These are phyloP conservation scores for Magnusiomyces suaveolens DNA, from an alignment of 1,139 yeast species.

Conservation along the genomic window DNA sequence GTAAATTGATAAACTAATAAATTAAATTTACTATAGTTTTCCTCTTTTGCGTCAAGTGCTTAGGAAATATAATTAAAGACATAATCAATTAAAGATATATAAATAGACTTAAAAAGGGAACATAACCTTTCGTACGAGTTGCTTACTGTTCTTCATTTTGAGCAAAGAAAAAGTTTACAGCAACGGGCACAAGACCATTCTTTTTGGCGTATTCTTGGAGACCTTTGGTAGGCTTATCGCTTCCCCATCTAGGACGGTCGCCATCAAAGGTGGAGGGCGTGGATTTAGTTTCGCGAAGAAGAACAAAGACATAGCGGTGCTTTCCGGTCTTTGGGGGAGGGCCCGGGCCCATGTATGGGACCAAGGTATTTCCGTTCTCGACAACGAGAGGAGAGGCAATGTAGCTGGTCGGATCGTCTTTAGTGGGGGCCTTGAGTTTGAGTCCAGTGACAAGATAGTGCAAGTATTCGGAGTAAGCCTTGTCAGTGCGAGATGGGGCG, in stretches of 20 bases:
- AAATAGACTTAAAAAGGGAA: too few relatives aligned
- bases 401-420: conserved; percentile 26
- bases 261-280: conserved; percentile 34
- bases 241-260: conserved; percentile 80
- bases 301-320: conserved; percentile 69
- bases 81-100: too few relatives aligned
- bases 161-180: conserved; percentile 72
- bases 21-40: too few relatives aligned
- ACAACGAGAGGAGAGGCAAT: conserved; percentile 28
- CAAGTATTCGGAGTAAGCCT: conserved; percentile 80
- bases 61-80: too few relatives aligned
- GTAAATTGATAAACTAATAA: too few relatives aligned
- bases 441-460: conserved; percentile 69
- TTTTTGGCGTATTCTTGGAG: conserved; percentile 63
- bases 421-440: conserved; percentile 43
- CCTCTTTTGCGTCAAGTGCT: too few relatives aligned
- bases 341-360: conserved; percentile 65
- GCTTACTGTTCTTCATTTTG: conserved; percentile 44
- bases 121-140: too few relatives aligned
- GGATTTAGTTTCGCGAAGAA: conserved; percentile 50
- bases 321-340: conserved; percentile 78
- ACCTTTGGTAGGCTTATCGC: conserved; percentile 65
- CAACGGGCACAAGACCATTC: conserved; percentile 56
- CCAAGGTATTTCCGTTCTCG: conserved; percentile 27
- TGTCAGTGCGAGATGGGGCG: conserved; percentile 76